A percentile compares a stretch with the other conserved stretches of the same genome.
phyloP scores from a whole-genome alignment of 2,329 filamentous ascomycete genomes.

The Chaetothyriales sp. region DNA sequence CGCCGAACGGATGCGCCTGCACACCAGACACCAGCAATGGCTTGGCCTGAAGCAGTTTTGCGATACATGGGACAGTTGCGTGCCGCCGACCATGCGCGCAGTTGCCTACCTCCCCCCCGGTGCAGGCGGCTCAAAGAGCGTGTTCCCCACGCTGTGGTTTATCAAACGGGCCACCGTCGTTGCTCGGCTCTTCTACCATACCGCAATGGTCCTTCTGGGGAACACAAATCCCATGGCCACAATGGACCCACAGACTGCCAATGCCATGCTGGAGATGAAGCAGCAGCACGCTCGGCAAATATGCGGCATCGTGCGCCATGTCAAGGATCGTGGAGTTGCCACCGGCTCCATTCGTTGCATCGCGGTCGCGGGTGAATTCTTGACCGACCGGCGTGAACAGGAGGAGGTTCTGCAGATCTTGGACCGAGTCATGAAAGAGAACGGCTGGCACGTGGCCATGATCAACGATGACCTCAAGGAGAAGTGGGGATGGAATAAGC shows the following conservation, averaged over 20 bases:
- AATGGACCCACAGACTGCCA: conserved; percentile 42
- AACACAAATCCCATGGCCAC: conserved; percentile 56
- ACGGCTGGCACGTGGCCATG: conserved; percentile 63
- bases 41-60: conserved; percentile 64
- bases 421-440: conserved; percentile 58
- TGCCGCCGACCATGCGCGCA: conserved; percentile 76
- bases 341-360: conserved; percentile 68
- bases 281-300: conserved; percentile 68
- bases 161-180: conserved; percentile 71
- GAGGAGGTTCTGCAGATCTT: conserved; percentile 69
- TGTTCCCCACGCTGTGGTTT: conserved; percentile 83
- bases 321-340: conserved; percentile 65
- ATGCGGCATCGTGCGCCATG: conserved; percentile 78
- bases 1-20: conserved; percentile 46
- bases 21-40: conserved; percentile 63
- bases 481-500: conserved; percentile 60
- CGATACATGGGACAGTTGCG: conserved; percentile 64
- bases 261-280: conserved; percentile 58
- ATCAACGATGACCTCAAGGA: conserved; percentile 60
- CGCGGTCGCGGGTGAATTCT: conserved; percentile 59
- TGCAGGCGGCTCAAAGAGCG: conserved; percentile 54
- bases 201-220: conserved; percentile 64
- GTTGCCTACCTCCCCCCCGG: conserved; percentile 61
- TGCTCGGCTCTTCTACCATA: conserved; percentile 78
- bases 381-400: conserved; percentile 58